A percentile compares a stretch with the other conserved stretches of the same genome.
Conservation (phyloP, 208 protist species). For the Acanthamoeba royreba region DNA sequence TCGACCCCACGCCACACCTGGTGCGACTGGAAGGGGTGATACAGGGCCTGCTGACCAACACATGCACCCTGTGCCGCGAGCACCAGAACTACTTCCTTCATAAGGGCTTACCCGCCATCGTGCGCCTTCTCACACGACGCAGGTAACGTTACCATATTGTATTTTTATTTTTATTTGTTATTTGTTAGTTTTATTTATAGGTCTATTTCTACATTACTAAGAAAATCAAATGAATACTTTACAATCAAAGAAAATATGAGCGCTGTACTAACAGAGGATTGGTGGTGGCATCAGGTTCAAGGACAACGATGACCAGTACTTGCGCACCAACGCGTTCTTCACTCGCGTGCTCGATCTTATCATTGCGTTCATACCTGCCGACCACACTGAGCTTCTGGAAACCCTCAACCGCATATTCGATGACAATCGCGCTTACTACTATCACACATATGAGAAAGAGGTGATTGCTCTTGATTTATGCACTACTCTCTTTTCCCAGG, state of each 20-base stretch:
- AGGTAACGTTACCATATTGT: neutral
- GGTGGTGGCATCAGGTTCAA: neutral
- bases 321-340: constrained; percentile 29
- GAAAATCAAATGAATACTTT: no score
- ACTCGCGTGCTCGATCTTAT: neutral
- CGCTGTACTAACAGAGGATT: neutral
- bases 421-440: neutral
- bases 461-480: neutral
- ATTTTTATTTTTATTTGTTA: neutral
- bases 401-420: neutral
- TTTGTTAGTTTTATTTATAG: neutral
- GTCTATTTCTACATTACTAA: no score
- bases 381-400: neutral
- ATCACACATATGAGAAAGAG: neutral
- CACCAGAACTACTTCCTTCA: constrained; percentile 10
- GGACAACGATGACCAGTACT: neutral
- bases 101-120: neutral
- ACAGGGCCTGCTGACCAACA: neutral
- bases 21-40: neutral
- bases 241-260: neutral
- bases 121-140: neutral
- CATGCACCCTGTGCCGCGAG: neutral
- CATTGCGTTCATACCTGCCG: neutral
- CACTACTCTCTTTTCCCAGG: neutral
- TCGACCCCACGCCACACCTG: neutral